Base-by-base conservation (phyloP, 2,329 filamentous ascomycete genomes). In the Reticulascus tulasneorum region DNA sequence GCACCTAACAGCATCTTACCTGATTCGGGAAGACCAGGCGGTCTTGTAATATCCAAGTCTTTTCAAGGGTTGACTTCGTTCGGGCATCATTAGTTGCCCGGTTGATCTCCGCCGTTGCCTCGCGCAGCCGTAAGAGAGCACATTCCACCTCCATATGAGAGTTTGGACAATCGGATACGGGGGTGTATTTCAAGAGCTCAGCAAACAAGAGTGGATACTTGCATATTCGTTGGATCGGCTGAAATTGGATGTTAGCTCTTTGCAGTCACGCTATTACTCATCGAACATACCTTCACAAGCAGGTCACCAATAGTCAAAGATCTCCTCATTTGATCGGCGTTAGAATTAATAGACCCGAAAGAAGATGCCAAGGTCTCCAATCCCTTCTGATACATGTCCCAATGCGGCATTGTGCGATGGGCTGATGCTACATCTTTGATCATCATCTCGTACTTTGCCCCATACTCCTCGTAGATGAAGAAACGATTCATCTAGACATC, bases 201-300 rank as follows among this genome's bases (percentile, higher is more conserved):
- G 80, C 74, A 52, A 97, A 90, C 3, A 97, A 68, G 5, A 98
- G 68, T 9, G 88, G 88, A 54, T 97, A 97, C 63, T 85, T 88
- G 66, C 88, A 94, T 16, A 96, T 77, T 37, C 91, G 77, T 61
- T 98, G 91, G 15, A 96, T 90, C 1, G 91, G 93, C 86, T 94
- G 36, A 13, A 24, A 24, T 11, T 12, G n/a, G 22, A 29, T 32
- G 12, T 4, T 23, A n/a, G 21, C 22, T 13, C 5, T 8, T 15
- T 10, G 7, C 15, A 23, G 13, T 12, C 11, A n/a, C n/a, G n/a
- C n/a, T n/a, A n/a, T n/a, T n/a, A n/a, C n/a, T n/a, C 13, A 19
- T 32, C 23, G 21, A 22, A 30, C 59, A 46, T 49, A 87, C 89
- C 77, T 97, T 97, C 48, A 96, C 89, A 37, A 97, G 71, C 6